Conservation (phyloP, 1,284 basidiomycete genomes). For the Abortiporus biennis region DNA sequence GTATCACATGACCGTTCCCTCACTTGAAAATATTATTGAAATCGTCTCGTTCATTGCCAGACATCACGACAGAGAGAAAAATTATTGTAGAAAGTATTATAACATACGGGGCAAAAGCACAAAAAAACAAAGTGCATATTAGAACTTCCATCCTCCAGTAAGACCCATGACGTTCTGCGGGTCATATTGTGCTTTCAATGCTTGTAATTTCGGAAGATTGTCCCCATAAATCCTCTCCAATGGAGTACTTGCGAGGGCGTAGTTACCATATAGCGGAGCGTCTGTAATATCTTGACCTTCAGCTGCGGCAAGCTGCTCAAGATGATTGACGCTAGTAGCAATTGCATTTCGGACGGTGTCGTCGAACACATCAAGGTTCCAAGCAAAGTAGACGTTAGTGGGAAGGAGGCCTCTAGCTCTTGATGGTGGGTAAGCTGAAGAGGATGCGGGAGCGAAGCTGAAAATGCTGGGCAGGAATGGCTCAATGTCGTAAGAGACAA, state of each 20-base stretch:
- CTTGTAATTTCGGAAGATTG: conserved; percentile 34
- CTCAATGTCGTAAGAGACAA: conserved; percentile 47
- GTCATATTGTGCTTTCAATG: conserved; percentile 38
- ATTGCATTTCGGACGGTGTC: conserved; percentile 31
- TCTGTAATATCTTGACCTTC: conserved; percentile 37
- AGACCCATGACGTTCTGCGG: conserved; percentile 49
- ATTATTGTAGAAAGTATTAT: too few species aligned
- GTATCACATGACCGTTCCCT: too few species aligned
- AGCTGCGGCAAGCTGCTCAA: conserved; percentile 31
- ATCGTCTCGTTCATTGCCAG: too few species aligned
- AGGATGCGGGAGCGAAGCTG: conserved; percentile 27
- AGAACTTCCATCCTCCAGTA: conserved; percentile 45
- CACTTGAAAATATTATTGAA: too few species aligned
- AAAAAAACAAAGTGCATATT: conserved; percentile 3
- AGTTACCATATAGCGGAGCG: conserved; percentile 45
- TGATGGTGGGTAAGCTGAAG: conserved; percentile 42
- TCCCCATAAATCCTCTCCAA: conserved; percentile 39
- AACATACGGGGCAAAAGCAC: too few species aligned
- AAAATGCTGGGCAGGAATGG: conserved; percentile 45
- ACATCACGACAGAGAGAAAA: too few species aligned
- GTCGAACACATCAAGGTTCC: conserved; percentile 31
- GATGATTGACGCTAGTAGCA: conserved; percentile 28
- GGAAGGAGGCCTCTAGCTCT: conserved; percentile 35
- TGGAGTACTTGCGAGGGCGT: conserved; percentile 43
- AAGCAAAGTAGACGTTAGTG: conserved; percentile 43